Percentiles rank a stretch among this genome's conserved stretches.
Conservation (phyloP, 2,329 filamentous ascomycete species). For the Scedosporium boydii region DNA sequence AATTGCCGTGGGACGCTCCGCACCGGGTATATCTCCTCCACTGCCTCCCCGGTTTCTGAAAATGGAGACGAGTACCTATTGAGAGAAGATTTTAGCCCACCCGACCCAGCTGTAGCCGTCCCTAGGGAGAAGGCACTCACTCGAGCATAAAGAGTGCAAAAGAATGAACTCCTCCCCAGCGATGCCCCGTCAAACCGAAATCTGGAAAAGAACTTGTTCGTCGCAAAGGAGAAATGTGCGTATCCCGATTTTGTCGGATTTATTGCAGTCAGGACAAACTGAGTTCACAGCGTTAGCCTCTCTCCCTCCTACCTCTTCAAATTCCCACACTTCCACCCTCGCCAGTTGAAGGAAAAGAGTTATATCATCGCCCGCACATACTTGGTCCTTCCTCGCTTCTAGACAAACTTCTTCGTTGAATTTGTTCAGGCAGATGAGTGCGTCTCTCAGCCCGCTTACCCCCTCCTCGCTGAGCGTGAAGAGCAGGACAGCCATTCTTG, state of each 20-base stretch:
- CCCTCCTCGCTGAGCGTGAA: conserved; percentile 69
- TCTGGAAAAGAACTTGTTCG: conserved; percentile 60
- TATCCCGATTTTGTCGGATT: conserved; percentile 78
- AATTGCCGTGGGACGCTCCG: conserved; percentile 59
- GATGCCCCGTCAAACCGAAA: conserved; percentile 55
- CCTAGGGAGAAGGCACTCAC: not conserved
- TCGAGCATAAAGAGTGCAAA: conserved; percentile 56
- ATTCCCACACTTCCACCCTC: too few relatives aligned
- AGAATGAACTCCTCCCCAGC: conserved; percentile 52
- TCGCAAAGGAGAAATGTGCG: conserved; percentile 59
- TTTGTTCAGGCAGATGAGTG: conserved; percentile 64
- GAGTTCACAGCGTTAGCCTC: not conserved
- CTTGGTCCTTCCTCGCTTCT: conserved; percentile 60
- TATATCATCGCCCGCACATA: conserved; percentile 21
- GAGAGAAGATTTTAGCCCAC: not conserved
- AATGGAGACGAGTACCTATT: conserved; percentile 57
- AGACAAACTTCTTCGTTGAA: conserved; percentile 73
- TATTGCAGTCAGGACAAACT: conserved; percentile 66
- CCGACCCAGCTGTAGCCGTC: not conserved
- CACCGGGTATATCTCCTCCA: conserved; percentile 42
- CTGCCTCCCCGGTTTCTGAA: conserved; percentile 55
- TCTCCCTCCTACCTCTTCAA: too few relatives aligned
- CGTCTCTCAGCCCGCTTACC: conserved; percentile 60
- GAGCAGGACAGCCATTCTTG: conserved; percentile 50
- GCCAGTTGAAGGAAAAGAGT: too few relatives aligned